Percentiles rank a stretch among this genome's conserved stretches.
Evolutionary conservation across 2,329 filamentous ascomycete genomes (phyloP).

Genomic region (Ophiocordyceps robertsii): DNA sequence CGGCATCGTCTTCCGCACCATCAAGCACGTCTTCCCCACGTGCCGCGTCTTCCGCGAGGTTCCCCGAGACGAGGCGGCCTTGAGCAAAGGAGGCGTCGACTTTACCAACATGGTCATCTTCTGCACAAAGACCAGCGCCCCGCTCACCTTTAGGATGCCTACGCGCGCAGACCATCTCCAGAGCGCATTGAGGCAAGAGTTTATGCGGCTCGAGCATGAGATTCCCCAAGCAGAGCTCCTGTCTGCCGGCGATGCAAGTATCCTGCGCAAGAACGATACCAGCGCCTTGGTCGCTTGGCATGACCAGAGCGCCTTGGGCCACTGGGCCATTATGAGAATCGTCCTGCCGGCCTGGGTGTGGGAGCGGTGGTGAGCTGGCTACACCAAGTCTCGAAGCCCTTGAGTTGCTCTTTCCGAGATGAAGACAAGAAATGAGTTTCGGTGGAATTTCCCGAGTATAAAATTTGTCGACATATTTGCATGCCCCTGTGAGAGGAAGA

Average conservation of each 20-base stretch:
- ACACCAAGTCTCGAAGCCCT: no score
- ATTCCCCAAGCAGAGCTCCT: conserved; percentile 39
- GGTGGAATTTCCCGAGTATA: no score
- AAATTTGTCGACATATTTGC: no score
- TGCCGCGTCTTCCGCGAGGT: conserved; percentile 86
- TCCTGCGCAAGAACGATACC: conserved; percentile 52
- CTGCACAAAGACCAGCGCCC: conserved; percentile 52
- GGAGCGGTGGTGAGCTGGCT: conserved; percentile 59
- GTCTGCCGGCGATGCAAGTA: conserved; percentile 28
- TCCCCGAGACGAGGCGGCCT: conserved; percentile 32
- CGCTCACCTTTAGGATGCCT: conserved; percentile 54
- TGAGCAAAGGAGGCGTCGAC: conserved; percentile 41
- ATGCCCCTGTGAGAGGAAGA: no score
- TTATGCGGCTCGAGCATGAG: conserved; percentile 61
- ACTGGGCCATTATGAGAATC: conserved; percentile 85
- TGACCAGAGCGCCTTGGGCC: conserved; percentile 60
- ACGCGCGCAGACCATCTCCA: conserved; percentile 53
- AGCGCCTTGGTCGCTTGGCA: conserved; percentile 58
- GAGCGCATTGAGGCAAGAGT: conserved; percentile 56
- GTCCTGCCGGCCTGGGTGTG: conserved; percentile 69
- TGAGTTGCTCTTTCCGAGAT: no score
- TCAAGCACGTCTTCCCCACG: conserved; percentile 68
- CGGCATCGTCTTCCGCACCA: conserved; percentile 68
- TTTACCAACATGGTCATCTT: conserved; percentile 97
- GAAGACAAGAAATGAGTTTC: no score